A percentile compares a stretch with the other conserved stretches of the same genome.
Evolutionary conservation across 495 filamentous ascomycete species (phyloP).

Genomic region (Xylaria longipes): DNA sequence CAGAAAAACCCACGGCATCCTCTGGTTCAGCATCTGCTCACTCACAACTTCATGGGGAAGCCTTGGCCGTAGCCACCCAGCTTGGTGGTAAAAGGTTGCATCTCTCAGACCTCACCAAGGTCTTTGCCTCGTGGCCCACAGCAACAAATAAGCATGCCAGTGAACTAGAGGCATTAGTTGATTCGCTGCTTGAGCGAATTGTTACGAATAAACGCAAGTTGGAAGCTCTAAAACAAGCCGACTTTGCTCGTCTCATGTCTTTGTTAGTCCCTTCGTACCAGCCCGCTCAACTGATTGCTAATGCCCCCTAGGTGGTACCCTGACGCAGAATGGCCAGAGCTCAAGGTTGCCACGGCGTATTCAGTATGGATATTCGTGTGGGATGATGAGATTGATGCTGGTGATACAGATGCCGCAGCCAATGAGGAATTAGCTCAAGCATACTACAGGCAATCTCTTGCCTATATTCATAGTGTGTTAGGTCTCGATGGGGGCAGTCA

Average conservation of each 20-base stretch:
- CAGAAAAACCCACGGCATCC: slow-evolving; percentile 6
- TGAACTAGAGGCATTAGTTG: slow-evolving; percentile 27
- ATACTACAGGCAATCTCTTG: slow-evolving; percentile 38
- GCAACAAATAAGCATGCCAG: slow-evolving; percentile 33
- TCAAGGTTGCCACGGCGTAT: slow-evolving; percentile 36
- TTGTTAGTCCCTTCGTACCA: slow-evolving; percentile 29
- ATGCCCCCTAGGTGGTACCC: slow-evolving; percentile 37
- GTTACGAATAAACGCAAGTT: slow-evolving; percentile 38
- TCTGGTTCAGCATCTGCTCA: neutral
- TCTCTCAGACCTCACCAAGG: slow-evolving; percentile 37
- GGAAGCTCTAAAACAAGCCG: slow-evolving; percentile 37
- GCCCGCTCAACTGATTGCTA: neutral
- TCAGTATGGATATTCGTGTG: slow-evolving; percentile 43
- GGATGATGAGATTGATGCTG: slow-evolving; percentile 40
- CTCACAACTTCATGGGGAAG: slow-evolving; percentile 30
- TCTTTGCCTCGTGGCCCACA: slow-evolving; percentile 35
- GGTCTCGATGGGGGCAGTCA: slow-evolving; percentile 24
- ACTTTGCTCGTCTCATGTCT: slow-evolving; percentile 38
- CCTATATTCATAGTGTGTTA: slow-evolving; percentile 30
- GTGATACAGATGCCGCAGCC: slow-evolving; percentile 37
- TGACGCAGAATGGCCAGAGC: slow-evolving; percentile 40
- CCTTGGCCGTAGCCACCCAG: slow-evolving; percentile 30
- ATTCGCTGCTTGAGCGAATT: slow-evolving; percentile 34
- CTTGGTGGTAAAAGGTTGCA: slow-evolving; percentile 33
- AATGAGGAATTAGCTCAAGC: slow-evolving; percentile 35